Conservation (phyloP, 139 green algal species). For the Mesostigma viride region DNA sequence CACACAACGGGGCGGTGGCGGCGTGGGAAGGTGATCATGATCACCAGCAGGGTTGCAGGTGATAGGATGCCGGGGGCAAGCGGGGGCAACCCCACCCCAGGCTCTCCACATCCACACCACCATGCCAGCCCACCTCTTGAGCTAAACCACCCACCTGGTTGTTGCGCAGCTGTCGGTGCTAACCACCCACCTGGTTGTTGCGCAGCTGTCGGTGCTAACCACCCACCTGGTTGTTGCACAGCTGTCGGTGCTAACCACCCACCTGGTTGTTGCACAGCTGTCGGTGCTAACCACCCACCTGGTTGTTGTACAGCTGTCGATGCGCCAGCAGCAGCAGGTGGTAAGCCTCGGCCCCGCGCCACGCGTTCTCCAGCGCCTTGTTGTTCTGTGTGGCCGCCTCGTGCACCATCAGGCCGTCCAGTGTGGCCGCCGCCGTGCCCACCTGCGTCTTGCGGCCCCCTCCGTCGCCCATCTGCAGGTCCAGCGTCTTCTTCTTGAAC, state of each 20-base stretch:
- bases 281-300: background rate
- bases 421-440: slow-evolving; percentile 38
- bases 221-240: background rate
- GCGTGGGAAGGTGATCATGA: no score
- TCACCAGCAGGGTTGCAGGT: no score
- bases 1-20: no score
- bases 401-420: slow-evolving; percentile 61
- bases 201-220: background rate
- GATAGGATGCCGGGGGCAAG: no score
- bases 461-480: slow-evolving; percentile 16
- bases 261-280: background rate
- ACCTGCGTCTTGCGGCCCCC: slow-evolving; percentile 14
- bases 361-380: slow-evolving; percentile 39
- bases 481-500: slow-evolving; percentile 49
- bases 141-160: background rate
- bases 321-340: slow-evolving; percentile 74
- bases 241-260: background rate
- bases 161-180: background rate
- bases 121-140: background rate
- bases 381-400: slow-evolving; percentile 36
- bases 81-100: no score
- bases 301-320: slow-evolving; percentile 43
- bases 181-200: background rate
- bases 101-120: no score
- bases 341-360: slow-evolving; percentile 64